These are phyloP conservation scores for Aschersonia sp. DNA, from an alignment of 2,329 filamentous ascomycete species.

Conservation along the genomic window DNA sequence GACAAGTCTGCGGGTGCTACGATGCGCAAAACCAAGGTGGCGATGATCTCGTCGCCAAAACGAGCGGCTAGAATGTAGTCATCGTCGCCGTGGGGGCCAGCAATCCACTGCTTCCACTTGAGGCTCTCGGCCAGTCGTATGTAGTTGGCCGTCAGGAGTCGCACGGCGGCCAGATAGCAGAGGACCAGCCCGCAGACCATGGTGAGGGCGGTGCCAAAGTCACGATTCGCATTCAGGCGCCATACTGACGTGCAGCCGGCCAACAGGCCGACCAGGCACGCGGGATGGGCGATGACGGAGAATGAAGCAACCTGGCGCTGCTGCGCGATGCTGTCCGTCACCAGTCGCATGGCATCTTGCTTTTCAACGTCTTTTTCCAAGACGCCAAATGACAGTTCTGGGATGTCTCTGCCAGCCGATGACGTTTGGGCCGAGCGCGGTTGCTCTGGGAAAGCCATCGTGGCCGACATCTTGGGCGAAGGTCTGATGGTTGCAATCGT, in stretches of 20 bases:
- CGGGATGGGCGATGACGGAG: conserved; percentile 48
- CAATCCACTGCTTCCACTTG: conserved; percentile 46
- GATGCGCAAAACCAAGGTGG: conserved; percentile 52
- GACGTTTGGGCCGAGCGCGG: background rate
- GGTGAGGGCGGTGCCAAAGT: conserved; percentile 38
- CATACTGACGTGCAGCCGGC: conserved; percentile 24
- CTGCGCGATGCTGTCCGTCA: conserved; percentile 72
- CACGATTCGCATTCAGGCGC: conserved; percentile 21
- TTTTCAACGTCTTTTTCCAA: conserved; percentile 41
- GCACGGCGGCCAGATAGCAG: conserved; percentile 45
- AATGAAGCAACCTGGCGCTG: conserved; percentile 57
- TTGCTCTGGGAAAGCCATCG: conserved; percentile 6
- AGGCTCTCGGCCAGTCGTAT: conserved; percentile 46
- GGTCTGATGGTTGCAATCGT: background rate
- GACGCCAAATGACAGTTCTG: conserved; percentile 45
- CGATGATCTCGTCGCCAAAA: conserved; percentile 54
- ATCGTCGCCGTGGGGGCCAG: conserved; percentile 19
- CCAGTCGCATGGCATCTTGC: conserved; percentile 52
- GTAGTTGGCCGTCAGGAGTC: conserved; percentile 48
- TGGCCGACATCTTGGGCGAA: conserved; percentile 1
- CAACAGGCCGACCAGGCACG: conserved; percentile 30
- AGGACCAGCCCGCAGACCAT: conserved; percentile 47
- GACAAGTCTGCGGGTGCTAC: conserved; percentile 13
- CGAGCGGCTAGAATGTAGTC: conserved; percentile 49
- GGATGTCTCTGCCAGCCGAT: conserved; percentile 22